phyloP scores from a whole-genome alignment of 2,329 filamentous ascomycete genomes.

The Pestalotiopsis sp. region DNA sequence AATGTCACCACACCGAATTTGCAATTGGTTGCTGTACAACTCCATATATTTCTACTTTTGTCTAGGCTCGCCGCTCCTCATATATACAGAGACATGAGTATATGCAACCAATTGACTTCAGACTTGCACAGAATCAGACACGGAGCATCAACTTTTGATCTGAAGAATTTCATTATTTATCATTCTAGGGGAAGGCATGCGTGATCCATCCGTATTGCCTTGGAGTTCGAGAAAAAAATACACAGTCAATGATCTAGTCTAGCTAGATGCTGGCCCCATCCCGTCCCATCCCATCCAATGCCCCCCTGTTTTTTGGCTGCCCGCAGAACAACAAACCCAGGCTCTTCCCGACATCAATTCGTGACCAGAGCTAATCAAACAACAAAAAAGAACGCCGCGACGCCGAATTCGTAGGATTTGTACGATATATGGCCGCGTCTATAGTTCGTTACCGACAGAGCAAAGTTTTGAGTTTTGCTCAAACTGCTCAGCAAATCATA shows the following conservation, averaged over 20 bases:
- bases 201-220: background rate
- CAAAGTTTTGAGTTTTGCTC: too few relatives aligned
- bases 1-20: too few relatives aligned
- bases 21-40: too few relatives aligned
- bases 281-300: background rate
- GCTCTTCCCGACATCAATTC: background rate
- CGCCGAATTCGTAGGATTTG: background rate
- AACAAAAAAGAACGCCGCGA: background rate
- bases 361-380: background rate
- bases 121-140: background rate
- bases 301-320: background rate
- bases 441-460: background rate
- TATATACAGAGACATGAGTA: background rate
- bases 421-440: background rate
- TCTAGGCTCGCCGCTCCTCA: too few relatives aligned
- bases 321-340: background rate
- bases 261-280: background rate
- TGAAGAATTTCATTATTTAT: background rate
- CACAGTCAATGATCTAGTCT: background rate
- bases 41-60: too few relatives aligned
- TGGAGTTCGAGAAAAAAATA: background rate
- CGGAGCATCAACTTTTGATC: background rate
- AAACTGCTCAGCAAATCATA: background rate
- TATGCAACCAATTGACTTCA: background rate
- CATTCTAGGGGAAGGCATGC: background rate